Evolutionary conservation across 2,329 filamentous ascomycete species (phyloP), one percentile per base, ranked within the genome.

Genomic region (Phialophora tarda): DNA sequence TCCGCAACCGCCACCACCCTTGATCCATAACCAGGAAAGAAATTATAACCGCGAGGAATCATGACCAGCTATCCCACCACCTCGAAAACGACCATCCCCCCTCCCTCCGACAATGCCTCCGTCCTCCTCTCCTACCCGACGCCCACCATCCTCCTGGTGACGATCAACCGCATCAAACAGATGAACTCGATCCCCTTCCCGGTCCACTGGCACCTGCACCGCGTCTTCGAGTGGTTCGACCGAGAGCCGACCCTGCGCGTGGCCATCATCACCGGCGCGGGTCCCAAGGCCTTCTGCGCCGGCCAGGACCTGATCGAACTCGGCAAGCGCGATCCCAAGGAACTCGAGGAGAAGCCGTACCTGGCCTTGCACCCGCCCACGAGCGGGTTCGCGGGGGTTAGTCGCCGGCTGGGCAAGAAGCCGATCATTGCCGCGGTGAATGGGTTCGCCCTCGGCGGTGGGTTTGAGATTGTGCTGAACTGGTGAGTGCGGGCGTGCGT

Each of bases 351-450:
- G 73, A 62, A 62, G 57, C 63, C 67, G 48, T 66, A 71, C 63
- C 51, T 74, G 58, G 66, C 59, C n/a, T 48, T 67, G 63, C 63
- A 71, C 60, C 77, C 78, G 4, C 50, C 72, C 11, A 74, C 72
- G 7, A 28, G 44, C n/a, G 80, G 80, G 12, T 82, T 82, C 64
- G 79, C 76, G 38, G 79, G 78, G 0, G 75, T 73, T 7, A 69
- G 85, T 62, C 87, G 90, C 69, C 83, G 90, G 28, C 76, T 78
- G 4, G 90, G 90, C 56, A 87, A 86, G 77, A 94, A 94, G 74
- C 91, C 91, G 5, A 83, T 94, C 63, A 84, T 94, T 30, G 89
- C 88, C 1, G 91, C 91, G 0, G 89, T 93, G 23, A 91, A 93
- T 74, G 91, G 91, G 6, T 80, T 90, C 21, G 91, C 89, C 65